These are phyloP conservation scores for Betula pendula DNA, from an alignment of 306 rosid genomes.

Conservation along the genomic window DNA sequence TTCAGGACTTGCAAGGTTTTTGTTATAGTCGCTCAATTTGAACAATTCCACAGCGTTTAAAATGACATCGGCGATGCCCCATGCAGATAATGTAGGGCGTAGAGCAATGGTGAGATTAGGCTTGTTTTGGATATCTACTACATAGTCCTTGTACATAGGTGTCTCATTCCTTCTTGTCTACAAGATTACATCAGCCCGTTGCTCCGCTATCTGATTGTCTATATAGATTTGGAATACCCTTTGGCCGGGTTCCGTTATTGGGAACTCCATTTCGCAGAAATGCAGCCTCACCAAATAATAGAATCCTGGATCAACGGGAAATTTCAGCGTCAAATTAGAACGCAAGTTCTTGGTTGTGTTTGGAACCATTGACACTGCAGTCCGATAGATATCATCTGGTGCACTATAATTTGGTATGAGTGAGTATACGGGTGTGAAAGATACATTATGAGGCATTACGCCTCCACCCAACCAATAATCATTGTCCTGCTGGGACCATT, in stretches of 20 bases:
- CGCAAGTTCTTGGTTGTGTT: not conserved
- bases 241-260: not conserved
- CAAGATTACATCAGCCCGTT: not conserved
- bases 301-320: not conserved
- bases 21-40: constrained; percentile 14
- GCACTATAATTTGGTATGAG: too few relatives aligned
- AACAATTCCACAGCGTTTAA: constrained; percentile 16
- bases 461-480: not conserved
- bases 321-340: not conserved
- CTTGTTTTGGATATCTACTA: not conserved
- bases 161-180: not conserved
- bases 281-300: not conserved
- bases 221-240: not conserved
- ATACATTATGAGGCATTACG: not conserved
- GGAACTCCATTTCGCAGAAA: not conserved
- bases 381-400: too few relatives aligned
- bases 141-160: too few relatives aligned
- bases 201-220: not conserved
- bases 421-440: not conserved
- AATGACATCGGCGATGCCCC: not conserved
- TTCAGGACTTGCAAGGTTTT: constrained; percentile 7
- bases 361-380: not conserved
- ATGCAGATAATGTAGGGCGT: not conserved
- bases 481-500: not conserved
- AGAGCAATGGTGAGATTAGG: not conserved